These are phyloP conservation scores for Pyrrhoderma noxium DNA, from an alignment of 1,284 basidiomycete genomes.

Conservation along the genomic window DNA sequence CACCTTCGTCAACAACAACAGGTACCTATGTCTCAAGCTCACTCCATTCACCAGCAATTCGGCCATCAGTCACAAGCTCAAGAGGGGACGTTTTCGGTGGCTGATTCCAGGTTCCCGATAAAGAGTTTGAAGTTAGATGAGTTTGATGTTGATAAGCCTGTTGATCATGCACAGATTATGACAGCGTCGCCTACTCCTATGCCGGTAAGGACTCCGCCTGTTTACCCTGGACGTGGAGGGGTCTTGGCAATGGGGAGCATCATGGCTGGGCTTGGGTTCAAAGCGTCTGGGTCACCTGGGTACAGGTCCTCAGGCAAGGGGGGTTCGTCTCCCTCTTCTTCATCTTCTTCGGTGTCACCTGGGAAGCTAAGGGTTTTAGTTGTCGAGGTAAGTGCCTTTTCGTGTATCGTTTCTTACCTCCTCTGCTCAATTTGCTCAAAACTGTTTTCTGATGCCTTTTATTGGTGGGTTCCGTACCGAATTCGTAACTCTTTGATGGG, in stretches of 20 bases:
- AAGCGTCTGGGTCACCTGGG: no score
- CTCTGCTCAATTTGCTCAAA: no score
- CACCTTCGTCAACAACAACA: not conserved
- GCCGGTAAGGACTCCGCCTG: not conserved
- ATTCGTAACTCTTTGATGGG: no score
- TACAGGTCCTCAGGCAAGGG: not conserved
- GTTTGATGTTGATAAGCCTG: constrained; percentile 27
- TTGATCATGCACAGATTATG: constrained; percentile 15
- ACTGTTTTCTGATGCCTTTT: not conserved
- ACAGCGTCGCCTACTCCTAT: constrained; percentile 9
- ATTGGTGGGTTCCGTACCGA: no score
- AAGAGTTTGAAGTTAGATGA: constrained; percentile 38
- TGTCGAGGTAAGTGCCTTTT: constrained; percentile 65
- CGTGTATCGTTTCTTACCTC: no score
- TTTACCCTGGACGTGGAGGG: no score
- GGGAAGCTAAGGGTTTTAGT: constrained; percentile 53
- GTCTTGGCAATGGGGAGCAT: no score
- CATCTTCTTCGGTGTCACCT: constrained; percentile 5
- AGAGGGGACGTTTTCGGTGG: constrained; percentile 29
- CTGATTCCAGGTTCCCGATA: constrained; percentile 32
- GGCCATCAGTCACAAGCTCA: constrained; percentile 3
- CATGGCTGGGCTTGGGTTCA: no score
- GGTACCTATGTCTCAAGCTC: not conserved
- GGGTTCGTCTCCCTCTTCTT: not conserved
- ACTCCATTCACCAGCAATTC: not conserved